Conservation (phyloP, 192 early-diverging fungal species). For the Allomyces macrogynus region DNA sequence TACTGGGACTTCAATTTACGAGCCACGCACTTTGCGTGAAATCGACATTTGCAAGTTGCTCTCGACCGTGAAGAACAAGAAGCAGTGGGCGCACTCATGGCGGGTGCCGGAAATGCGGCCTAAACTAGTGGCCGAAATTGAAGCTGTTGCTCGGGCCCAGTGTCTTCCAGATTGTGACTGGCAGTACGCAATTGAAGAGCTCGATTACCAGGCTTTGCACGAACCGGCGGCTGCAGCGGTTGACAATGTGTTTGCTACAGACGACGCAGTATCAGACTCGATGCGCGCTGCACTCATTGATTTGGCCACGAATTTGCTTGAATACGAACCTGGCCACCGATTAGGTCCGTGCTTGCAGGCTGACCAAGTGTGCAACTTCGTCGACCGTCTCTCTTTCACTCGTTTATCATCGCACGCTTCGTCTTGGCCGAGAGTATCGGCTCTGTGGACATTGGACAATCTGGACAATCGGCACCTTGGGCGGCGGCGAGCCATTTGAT, state of each 20-base stretch:
- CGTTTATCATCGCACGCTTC: neutral
- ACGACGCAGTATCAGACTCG: slow-evolving; percentile 13
- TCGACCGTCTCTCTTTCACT: slow-evolving; percentile 32
- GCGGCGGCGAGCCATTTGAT: neutral
- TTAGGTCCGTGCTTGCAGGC: slow-evolving; percentile 21
- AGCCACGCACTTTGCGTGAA: neutral
- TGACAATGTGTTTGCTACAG: slow-evolving; percentile 11
- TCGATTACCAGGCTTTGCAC: slow-evolving; percentile 13
- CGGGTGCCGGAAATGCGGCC: slow-evolving; percentile 8
- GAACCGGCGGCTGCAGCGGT: slow-evolving; percentile 9
- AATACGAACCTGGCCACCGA: slow-evolving; percentile 9
- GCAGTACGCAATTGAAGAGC: slow-evolving; percentile 20
- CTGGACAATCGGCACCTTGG: no score
- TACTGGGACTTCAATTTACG: neutral
- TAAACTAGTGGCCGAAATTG: neutral
- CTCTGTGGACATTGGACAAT: neutral
- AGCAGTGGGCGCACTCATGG: slow-evolving; percentile 11
- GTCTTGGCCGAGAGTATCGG: neutral
- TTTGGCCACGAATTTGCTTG: slow-evolving; percentile 12
- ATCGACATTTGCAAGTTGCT: slow-evolving; percentile 9
- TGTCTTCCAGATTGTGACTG: slow-evolving; percentile 15
- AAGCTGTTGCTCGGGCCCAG: slow-evolving; percentile 4
- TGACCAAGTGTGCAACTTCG: slow-evolving; percentile 24
- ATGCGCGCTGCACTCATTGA: slow-evolving; percentile 3
- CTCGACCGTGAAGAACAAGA: slow-evolving; percentile 23